Evolutionary conservation across 164 flowering plant species (phyloP).

Genomic region (Vitis amurensis): DNA sequence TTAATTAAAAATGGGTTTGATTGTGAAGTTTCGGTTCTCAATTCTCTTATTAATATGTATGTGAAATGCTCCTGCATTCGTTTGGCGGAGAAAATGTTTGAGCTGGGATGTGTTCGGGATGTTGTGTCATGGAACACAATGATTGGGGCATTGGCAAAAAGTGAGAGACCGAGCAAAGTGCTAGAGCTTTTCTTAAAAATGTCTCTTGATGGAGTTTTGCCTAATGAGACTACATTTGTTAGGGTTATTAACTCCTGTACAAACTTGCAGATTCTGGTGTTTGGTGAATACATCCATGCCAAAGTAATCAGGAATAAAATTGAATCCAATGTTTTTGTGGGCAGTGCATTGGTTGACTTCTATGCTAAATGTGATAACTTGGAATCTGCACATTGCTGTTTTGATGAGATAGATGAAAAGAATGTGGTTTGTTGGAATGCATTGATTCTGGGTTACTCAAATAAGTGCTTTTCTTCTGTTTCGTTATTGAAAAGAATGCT

Average conservation of each 20-base stretch:
- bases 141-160: slow-evolving; percentile 44
- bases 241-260: slow-evolving; percentile 53
- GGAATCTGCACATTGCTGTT: slow-evolving; percentile 48
- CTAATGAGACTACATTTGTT: slow-evolving; percentile 55
- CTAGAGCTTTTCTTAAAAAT: slow-evolving; percentile 42
- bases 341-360: slow-evolving; percentile 70
- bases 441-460: slow-evolving; percentile 58
- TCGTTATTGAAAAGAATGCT: slow-evolving; percentile 58
- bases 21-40: slow-evolving; percentile 32
- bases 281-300: slow-evolving; percentile 62
- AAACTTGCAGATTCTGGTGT: slow-evolving; percentile 16
- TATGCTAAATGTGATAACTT: slow-evolving; percentile 60
- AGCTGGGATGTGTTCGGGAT: slow-evolving; percentile 35
- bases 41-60: slow-evolving; percentile 66
- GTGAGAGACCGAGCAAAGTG: slow-evolving; percentile 41
- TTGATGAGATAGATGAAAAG: slow-evolving; percentile 48
- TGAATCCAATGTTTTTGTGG: slow-evolving; percentile 52
- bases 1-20: slow-evolving; percentile 51
- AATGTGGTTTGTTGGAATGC: slow-evolving; percentile 74
- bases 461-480: slow-evolving; percentile 22
- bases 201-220: slow-evolving; percentile 34
- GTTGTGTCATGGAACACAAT: slow-evolving; percentile 75
- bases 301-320: slow-evolving; percentile 41
- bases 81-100: slow-evolving; percentile 50
- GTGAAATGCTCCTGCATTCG: slow-evolving; percentile 30